Conservation (phyloP, 148 eudicot genomes). For the Fagopyrum tataricum region DNA sequence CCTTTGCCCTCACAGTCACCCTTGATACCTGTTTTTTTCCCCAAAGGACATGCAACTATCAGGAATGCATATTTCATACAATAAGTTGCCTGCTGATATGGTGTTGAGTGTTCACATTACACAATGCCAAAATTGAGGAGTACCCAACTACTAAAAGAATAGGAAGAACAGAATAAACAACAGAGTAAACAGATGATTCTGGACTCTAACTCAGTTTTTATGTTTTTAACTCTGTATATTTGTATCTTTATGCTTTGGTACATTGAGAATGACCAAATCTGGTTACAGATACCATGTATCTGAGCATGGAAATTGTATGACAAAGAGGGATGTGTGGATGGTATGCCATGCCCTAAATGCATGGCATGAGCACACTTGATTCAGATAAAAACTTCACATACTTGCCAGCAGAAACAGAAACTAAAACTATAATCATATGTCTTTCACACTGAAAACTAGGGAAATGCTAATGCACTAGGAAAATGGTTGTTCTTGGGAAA, state of each 20-base stretch:
- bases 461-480: background rate
- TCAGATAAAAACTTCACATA: background rate
- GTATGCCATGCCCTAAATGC: background rate
- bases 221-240: background rate
- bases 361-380: background rate
- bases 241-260: background rate
- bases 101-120: background rate
- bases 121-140: background rate
- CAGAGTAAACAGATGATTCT: background rate
- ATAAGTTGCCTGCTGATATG: background rate
- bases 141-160: background rate
- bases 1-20: conserved; percentile 75
- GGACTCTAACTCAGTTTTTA: background rate
- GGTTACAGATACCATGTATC: background rate
- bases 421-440: background rate
- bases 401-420: background rate
- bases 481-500: background rate
- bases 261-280: background rate
- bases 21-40: conserved; percentile 28
- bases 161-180: background rate
- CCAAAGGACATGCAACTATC: background rate
- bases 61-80: background rate
- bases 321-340: background rate
- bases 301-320: background rate
- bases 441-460: background rate